Evolutionary conservation across 345 rosid genomes (phyloP).

Genomic region (Acer negundo): DNA sequence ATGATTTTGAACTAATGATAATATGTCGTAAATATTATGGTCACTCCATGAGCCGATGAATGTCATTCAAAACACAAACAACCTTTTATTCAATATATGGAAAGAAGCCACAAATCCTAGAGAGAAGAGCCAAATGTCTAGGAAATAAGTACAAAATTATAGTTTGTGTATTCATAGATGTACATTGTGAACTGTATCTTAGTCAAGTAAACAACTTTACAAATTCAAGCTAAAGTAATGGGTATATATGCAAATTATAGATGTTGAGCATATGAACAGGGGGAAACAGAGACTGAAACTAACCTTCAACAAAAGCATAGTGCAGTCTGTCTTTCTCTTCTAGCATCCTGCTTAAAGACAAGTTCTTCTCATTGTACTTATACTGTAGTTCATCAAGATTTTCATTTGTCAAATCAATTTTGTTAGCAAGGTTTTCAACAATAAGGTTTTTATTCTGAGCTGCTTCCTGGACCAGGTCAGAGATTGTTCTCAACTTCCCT

Average conservation of each 20-base stretch:
- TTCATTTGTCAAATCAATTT: conserved; percentile 64
- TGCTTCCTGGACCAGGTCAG: conserved; percentile 50
- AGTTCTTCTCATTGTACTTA: conserved; percentile 56
- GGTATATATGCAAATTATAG: neutral
- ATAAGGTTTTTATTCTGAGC: conserved; percentile 37
- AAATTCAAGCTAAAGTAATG: neutral
- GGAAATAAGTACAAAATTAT: neutral
- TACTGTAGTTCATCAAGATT: conserved; percentile 51
- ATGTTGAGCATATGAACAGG: neutral
- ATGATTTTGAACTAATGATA: neutral
- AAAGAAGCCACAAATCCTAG: neutral
- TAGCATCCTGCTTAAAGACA: conserved; percentile 65
- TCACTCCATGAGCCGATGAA: too few relatives aligned
- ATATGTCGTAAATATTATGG: neutral
- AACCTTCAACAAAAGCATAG: conserved; percentile 68
- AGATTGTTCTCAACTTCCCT: conserved; percentile 61
- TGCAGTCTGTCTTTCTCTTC: conserved; percentile 73
- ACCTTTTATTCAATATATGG: neutral
- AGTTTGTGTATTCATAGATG: neutral
- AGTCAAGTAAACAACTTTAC: neutral
- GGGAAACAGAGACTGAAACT: conserved; percentile 13
- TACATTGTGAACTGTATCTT: neutral
- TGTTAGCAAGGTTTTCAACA: conserved; percentile 52
- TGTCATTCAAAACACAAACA: neutral
- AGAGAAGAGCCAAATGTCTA: neutral